Evolutionary conservation across 257 asterid genomes (phyloP), one percentile per base, ranked within the genome.

Genomic region (Nicotiana tabacum): DNA sequence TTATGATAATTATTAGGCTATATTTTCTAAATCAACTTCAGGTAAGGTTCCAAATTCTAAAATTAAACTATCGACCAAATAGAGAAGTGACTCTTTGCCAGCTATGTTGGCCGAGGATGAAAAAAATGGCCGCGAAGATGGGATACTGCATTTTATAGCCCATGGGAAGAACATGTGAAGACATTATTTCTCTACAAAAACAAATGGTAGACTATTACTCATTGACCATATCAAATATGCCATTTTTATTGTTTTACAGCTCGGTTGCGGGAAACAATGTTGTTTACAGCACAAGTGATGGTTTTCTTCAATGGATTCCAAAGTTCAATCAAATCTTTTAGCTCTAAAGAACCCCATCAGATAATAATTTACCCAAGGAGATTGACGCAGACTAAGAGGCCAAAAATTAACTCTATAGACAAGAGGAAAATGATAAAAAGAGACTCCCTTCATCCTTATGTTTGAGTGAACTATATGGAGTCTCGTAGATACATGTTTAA

Each of bases 281-380:
- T 35, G 11, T 51, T 33, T 76, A 58, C 27, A 72, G 21, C 24
- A 67, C 51, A 67, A 67, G 16, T 17, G 53, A 67, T 33, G 35
- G 27, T 72, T 72, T 24, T 46, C 78, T 46, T 72, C 15, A 24
- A 46, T 11, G 16, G 64, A 27, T 51, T 48, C 64, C 46, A 6
- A 72, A 76, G 16, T 76, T 46, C 62, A 76, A 15, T 76, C 46
- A 76, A 76, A 48, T 51, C 61, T 76, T 76, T 76, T 76, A 76
- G 64, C 46, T 76, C 80, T 51, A 48, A 76, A 12, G 29, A 48
- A 15, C 30, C 64, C 64, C 21, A 48, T 76, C 10, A 27, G 10
- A 76, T 16, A 51, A 48, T 29, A 76, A 48, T 29, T 51, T 76
- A 76, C 53, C 64, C 80, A 76, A 51, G 61, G 39, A 72, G 46